phyloP scores from a whole-genome alignment of 1,139 yeast genomes.

The Hansenula sp. region DNA sequence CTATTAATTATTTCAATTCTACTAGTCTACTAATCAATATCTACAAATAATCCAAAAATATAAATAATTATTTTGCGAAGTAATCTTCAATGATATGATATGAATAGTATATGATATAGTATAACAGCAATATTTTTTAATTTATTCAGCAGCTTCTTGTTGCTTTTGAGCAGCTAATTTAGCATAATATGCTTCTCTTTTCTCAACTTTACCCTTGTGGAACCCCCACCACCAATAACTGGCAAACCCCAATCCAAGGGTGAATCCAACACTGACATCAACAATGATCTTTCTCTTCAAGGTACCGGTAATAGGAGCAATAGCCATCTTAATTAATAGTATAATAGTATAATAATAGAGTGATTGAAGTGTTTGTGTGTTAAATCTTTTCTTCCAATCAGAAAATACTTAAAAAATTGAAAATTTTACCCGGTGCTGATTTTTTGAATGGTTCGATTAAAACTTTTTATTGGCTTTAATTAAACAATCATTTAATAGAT shows the following conservation, averaged over 20 bases:
- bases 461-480: background rate
- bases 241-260: slow-evolving; percentile 50
- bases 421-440: too few relatives aligned
- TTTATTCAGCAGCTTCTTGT: slow-evolving; percentile 54
- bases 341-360: too few relatives aligned
- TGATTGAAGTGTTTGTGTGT: slow-evolving; percentile 6
- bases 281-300: slow-evolving; percentile 78
- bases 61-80: too few relatives aligned
- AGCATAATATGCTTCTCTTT: slow-evolving; percentile 85
- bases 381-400: background rate
- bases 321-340: too few relatives aligned
- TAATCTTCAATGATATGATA: too few relatives aligned
- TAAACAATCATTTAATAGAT: too few relatives aligned
- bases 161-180: slow-evolving; percentile 68
- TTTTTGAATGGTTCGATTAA: too few relatives aligned
- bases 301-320: slow-evolving; percentile 87
- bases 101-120: too few relatives aligned
- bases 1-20: too few relatives aligned
- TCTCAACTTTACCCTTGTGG: slow-evolving; percentile 69
- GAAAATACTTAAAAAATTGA: background rate
- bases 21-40: too few relatives aligned
- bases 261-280: slow-evolving; percentile 67
- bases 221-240: slow-evolving; percentile 67
- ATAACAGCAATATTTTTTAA: too few relatives aligned
- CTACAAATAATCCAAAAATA: too few relatives aligned